These are phyloP conservation scores for Tillandsia fasciculata DNA, from an alignment of 176 grass and related monocot species.

Conservation along the genomic window DNA sequence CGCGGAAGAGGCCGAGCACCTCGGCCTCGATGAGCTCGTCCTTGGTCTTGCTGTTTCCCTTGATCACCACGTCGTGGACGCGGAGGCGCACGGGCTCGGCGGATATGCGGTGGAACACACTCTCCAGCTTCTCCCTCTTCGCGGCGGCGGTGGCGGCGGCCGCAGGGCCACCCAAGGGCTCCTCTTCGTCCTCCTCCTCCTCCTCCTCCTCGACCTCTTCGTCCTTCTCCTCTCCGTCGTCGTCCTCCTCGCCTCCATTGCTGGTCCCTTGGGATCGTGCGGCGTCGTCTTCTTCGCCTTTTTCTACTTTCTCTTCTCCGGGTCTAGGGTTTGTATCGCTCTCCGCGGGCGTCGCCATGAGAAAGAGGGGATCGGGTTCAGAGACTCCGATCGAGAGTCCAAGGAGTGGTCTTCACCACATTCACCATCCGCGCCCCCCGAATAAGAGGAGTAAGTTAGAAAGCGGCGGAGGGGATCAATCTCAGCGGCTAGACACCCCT, in stretches of 20 bases:
- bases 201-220: constrained; percentile 42
- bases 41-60: constrained; percentile 76
- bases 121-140: constrained; percentile 45
- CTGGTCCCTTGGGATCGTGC: not conserved
- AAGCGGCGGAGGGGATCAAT: no score
- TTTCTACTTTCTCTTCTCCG: constrained; percentile 14
- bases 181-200: constrained; percentile 8
- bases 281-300: constrained; percentile 7
- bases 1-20: constrained; percentile 52
- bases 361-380: constrained; percentile 11
- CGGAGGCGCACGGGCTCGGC: constrained; percentile 43
- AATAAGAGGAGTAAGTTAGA: no score
- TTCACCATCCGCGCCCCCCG: not conserved
- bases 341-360: constrained; percentile 24
- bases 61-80: constrained; percentile 90
- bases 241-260: constrained; percentile 9
- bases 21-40: constrained; percentile 78
- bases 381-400: constrained; percentile 11
- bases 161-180: no score
- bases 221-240: constrained; percentile 25
- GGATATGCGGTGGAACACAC: constrained; percentile 41
- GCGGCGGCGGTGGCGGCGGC: constrained; percentile 10
- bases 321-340: constrained; percentile 31
- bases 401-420: not conserved
- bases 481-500: no score